Evolutionary conservation across 2,329 filamentous ascomycete genomes (phyloP), one percentile per base, ranked within the genome.

Genomic region (Amauroascus verrucosus): DNA sequence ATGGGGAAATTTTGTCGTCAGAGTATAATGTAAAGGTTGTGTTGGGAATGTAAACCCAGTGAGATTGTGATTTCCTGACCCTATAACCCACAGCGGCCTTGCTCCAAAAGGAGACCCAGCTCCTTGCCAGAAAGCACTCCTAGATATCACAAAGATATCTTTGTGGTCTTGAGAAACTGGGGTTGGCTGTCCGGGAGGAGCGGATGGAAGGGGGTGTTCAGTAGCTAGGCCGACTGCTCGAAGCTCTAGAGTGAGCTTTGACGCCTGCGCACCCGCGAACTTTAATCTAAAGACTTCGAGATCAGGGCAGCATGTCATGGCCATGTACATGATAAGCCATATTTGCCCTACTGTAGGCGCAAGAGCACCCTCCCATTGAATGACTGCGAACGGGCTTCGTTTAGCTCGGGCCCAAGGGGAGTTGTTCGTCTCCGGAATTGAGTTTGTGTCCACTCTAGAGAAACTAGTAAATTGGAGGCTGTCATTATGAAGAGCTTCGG

Each of bases 111-210:
- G 83, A 1, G 82, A 84, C 16, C 77, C 82, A 28, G 83, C 83
- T 44, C 83, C 83, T 62, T 85, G 83, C 82, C 83, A 86, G 72
- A 86, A 85, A 32, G 81, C 69, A 41, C 72, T 71, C 54, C 78
- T 72, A 1, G 79, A 68, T 44, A 81, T 63, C 24, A 82, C 58
- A 33, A 80, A 59, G 53, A 75, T 67, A 8, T 66, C 62, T 9
- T 67, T 62, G 52, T 69, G 68, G 49, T 68, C 65, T 6, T 67
- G 57, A 22, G 55, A 59, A 54, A 62, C 64, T 61, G 62, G 66
- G 41, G 51, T 47, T 32, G 55, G 55, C 16, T 57, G 48, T 18
- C 53, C 55, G 28, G 55, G 55, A 18, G 55, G 53, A 16, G 55
- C 55, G 13, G 53, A 43, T 3, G 55, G 55, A 3, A 59, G 66